phyloP scores from a whole-genome alignment of 331 rosid species.

The Erythrophleum ivorense region DNA sequence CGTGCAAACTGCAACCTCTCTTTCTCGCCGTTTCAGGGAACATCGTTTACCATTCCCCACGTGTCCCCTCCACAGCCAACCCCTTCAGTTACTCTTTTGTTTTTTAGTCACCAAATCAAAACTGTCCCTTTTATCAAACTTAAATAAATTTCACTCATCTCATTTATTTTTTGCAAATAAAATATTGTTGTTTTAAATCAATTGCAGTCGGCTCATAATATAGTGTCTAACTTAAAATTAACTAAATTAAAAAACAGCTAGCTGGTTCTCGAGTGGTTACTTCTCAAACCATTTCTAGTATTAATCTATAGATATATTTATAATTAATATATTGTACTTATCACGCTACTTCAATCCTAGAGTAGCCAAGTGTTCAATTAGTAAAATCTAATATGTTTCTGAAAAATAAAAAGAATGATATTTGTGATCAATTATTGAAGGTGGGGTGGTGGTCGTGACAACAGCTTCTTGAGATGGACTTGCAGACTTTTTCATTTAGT shows the following conservation, averaged over 20 bases:
- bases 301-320: neutral
- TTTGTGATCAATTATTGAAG: constrained; percentile 14
- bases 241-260: neutral
- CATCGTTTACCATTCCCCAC: neutral
- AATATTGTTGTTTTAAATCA: neutral
- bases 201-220: neutral
- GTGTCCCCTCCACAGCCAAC: neutral
- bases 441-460: constrained; percentile 25
- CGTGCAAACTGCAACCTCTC: constrained; percentile 28
- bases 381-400: neutral
- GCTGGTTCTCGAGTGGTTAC: constrained; percentile 3
- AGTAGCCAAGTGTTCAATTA: constrained; percentile 36
- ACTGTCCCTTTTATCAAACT: neutral
- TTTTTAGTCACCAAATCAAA: neutral
- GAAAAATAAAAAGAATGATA: neutral
- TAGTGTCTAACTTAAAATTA: neutral
- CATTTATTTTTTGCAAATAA: neutral
- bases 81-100: neutral
- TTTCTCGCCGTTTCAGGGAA: constrained; percentile 32
- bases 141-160: neutral
- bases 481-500: neutral
- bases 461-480: constrained; percentile 16
- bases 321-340: neutral
- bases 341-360: neutral
- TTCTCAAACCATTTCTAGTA: neutral